Base-by-base conservation (phyloP, 352 stramenopile genomes). In the Globisporangium mamillatum region DNA sequence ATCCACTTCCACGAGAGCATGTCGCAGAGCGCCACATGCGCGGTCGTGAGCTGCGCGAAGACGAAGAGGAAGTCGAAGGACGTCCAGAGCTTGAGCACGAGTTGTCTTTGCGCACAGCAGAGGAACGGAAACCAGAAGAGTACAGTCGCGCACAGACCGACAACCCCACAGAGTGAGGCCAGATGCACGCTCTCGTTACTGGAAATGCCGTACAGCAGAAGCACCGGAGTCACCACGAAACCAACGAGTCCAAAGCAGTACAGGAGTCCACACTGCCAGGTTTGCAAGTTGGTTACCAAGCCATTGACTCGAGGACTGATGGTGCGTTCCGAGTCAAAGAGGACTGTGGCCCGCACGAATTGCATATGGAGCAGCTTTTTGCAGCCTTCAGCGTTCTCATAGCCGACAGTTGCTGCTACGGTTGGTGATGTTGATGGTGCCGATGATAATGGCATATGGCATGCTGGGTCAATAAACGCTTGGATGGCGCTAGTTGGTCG, bases 31-130 rank as follows among this genome's bases (percentile, higher is more conserved):
- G 46, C 60, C 5, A 75, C 22, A 4, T 60, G 29, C 18, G 50
- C 60, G 1, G 66, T 22, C 44, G 52, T 32, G 38, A 76, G 52
- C 66, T 79, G 73, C 22, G 53, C 24, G 48, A 50, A 60, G 24
- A 69, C 25, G 29, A 76, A 76, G 52, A 69, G 14, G 29, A 74
- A 70, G 59, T 79, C 73, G 55, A 79, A 76, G 46, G 73, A 79
- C 18, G 60, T 56, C 22, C 55, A 71, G 4, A 79, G 64, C 22
- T 41, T 64, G 10, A 34, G 3, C n/a, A 69, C 10, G 14, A 79
- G 69, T 12, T 64, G 18, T 1, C 70, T 66, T 38, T 80, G 67
- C 2, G 25, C 18, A 14, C 54, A 63, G 9, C 64, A 67, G 10
- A 67, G 0, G 34, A 63, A 46, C 14, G 46, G 12, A 0, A 50